Percentiles rank a stretch among this genome's conserved stretches.
Evolutionary conservation across 768 basidiomycete genomes (phyloP).

Genomic region (Panaeolus cyanescens): DNA sequence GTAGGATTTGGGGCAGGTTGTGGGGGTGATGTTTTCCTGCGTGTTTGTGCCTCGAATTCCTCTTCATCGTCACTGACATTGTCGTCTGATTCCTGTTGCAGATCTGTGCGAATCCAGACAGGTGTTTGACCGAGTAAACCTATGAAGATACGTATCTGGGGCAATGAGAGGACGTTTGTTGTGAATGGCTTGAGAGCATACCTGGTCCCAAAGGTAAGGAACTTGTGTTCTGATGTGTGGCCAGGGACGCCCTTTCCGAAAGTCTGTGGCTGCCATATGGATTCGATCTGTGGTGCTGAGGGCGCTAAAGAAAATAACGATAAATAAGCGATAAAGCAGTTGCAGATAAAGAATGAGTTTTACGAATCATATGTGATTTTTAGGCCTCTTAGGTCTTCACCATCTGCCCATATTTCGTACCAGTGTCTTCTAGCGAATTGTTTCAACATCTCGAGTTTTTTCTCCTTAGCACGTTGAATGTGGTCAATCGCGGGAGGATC

Average conservation of each 20-base stretch:
- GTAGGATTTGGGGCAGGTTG: not conserved
- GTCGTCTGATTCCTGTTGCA: slow-evolving; percentile 26
- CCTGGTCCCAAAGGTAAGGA: slow-evolving; percentile 66
- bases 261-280: slow-evolving; percentile 58
- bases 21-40: not conserved
- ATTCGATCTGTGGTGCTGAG: slow-evolving; percentile 49
- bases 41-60: slow-evolving; percentile 20
- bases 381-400: slow-evolving; percentile 49
- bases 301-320: not conserved
- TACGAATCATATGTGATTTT: slow-evolving; percentile 48
- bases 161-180: not conserved
- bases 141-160: slow-evolving; percentile 61
- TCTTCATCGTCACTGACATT: slow-evolving; percentile 31
- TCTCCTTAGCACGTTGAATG: slow-evolving; percentile 16
- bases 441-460: slow-evolving; percentile 12
- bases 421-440: slow-evolving; percentile 42
- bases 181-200: slow-evolving; percentile 23
- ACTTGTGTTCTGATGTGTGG: slow-evolving; percentile 35
- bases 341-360: slow-evolving; percentile 22
- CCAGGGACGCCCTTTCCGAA: slow-evolving; percentile 42
- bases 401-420: slow-evolving; percentile 72
- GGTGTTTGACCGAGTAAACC: slow-evolving; percentile 57
- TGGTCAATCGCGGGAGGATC: slow-evolving; percentile 12
- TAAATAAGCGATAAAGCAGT: not conserved
- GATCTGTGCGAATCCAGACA: slow-evolving; percentile 40